phyloP scores from a whole-genome alignment of 2,329 filamentous ascomycete species.

The Camillea tinctor region DNA sequence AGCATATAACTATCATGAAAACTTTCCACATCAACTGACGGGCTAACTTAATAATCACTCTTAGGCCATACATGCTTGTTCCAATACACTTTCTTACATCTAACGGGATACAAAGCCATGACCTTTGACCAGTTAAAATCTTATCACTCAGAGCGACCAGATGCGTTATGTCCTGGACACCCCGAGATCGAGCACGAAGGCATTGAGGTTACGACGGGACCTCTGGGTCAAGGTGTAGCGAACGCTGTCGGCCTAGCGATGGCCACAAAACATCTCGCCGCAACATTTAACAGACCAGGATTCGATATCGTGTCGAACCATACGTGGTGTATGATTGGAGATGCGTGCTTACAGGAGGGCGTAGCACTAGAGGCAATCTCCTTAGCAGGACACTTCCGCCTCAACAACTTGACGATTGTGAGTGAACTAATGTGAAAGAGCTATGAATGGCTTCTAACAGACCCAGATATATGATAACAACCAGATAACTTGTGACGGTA shows the following conservation, averaged over 20 bases:
- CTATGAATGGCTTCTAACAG: background rate
- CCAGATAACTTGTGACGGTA: constrained; percentile 54
- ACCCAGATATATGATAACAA: constrained; percentile 56
- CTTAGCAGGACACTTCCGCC: constrained; percentile 48
- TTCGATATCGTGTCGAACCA: constrained; percentile 48
- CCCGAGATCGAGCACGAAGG: constrained; percentile 55
- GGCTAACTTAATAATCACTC: background rate
- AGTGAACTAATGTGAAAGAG: background rate
- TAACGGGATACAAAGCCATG: constrained; percentile 49
- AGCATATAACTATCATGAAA: background rate
- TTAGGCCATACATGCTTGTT: constrained; percentile 47
- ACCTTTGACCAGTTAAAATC: constrained; percentile 52
- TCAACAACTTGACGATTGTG: constrained; percentile 48
- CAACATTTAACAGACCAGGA: constrained; percentile 48
- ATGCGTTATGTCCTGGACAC: constrained; percentile 49
- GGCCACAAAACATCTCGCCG: constrained; percentile 50
- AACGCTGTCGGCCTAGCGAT: constrained; percentile 56
- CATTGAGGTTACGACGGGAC: constrained; percentile 56
- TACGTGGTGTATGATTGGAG: constrained; percentile 54
- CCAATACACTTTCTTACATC: constrained; percentile 50
- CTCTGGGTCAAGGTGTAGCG: constrained; percentile 54
- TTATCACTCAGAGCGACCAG: constrained; percentile 43
- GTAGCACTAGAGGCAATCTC: constrained; percentile 52
- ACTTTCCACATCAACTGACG: background rate
- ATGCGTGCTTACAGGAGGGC: constrained; percentile 55